Base-by-base conservation (phyloP, 2,329 filamentous ascomycete species). In the Cytospora paraplurivora region DNA sequence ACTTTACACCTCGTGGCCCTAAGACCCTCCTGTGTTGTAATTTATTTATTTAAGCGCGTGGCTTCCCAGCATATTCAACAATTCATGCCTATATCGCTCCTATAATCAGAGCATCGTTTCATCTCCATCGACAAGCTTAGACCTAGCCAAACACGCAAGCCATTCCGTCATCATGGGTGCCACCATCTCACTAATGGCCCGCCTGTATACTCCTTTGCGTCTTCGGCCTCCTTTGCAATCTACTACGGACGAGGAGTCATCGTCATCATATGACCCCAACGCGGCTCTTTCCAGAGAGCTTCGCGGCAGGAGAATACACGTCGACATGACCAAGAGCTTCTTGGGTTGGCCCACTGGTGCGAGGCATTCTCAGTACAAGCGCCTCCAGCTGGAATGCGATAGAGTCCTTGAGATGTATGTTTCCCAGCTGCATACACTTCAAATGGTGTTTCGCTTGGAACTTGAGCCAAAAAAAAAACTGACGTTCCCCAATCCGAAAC, bases 241-340 rank as follows among this genome's bases (percentile, higher is more conserved):
- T 10, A 10, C n/a, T n/a, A 33, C 12, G 5, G 3, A 10, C 3
- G 62, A 55, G 54, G 62, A 52, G 38, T 4, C n/a, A 10, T n/a
- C 34, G 12, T 12, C n/a, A 7, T 49, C 38, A 13, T 6, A 34
- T 34, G 62, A 66, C 15, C 50, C 54, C 11, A 62, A 56, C 6
- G 56, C 58, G 12, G 57, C 62, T 19, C 64, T 66, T 32, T 57
- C 64, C 10, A 60, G 32, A 15, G 50, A 66, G 33, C 62, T 66
- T 7, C 62, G 38, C n/a, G 64, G 64, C 27, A 56, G 59, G 58
- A 58, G 10, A 32, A 62, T 66, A 32, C 44, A 61, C 12, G 64
- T 66, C 7, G 54, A 66, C 19, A 66, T 66, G 64, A 62, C 64
- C n/a, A 66, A 33, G 27, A 64, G 64, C 64, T 64, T 66, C 33